These are phyloP conservation scores for Blattamonas nauphoetae DNA, from an alignment of 78 protist species.

Conservation along the genomic window DNA sequence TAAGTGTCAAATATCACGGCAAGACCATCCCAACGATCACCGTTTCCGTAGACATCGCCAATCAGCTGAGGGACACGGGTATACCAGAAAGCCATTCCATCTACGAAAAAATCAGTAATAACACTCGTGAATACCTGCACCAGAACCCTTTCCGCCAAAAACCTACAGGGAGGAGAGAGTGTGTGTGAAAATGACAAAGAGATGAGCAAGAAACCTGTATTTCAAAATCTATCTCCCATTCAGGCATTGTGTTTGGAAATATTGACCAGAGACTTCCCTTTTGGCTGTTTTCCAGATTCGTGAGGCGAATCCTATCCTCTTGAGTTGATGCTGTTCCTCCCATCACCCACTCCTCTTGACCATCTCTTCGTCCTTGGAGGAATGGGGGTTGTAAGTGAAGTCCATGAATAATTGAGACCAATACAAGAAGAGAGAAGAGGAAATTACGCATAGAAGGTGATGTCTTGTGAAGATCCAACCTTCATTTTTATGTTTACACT, in stretches of 20 bases:
- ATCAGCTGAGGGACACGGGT: neutral
- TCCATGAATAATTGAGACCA: no score
- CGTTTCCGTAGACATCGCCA: neutral
- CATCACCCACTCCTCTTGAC: neutral
- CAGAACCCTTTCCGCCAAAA: neutral
- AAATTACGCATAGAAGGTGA: no score
- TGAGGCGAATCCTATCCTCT: neutral
- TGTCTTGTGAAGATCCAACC: no score
- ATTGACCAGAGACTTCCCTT: neutral
- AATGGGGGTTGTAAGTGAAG: neutral
- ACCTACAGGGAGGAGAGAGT: neutral
- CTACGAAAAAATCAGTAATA: no score
- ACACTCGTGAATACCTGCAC: no score
- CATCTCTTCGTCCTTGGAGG: neutral
- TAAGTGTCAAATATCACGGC: neutral
- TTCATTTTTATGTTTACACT: no score
- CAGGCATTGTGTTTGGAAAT: neutral
- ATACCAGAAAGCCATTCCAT: neutral
- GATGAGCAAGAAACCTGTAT: neutral
- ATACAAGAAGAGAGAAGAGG: no score
- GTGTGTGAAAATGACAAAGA: neutral
- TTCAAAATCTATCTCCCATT: slow-evolving; percentile 2
- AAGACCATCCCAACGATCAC: neutral
- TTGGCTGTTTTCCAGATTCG: neutral
- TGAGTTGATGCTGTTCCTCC: neutral